A percentile compares a stretch with the other conserved stretches of the same genome.
Evolutionary conservation across 2,329 filamentous ascomycete species (phyloP).

Genomic region (Mycosphaerella sp.): DNA sequence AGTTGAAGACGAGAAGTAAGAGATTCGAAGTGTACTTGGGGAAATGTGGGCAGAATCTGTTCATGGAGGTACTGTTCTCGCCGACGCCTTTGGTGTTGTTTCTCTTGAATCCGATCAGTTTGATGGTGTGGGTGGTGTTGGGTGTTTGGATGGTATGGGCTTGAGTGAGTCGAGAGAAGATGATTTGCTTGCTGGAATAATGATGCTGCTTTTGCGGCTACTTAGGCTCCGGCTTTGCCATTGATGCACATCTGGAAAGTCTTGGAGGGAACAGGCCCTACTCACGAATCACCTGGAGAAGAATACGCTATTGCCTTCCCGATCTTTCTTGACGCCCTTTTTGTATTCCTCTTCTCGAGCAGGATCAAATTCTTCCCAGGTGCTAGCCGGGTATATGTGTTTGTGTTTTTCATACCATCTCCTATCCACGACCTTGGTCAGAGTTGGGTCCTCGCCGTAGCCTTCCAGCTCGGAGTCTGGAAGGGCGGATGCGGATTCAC

Average conservation of each 20-base stretch:
- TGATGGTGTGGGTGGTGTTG: constrained; percentile 25
- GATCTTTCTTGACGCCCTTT: constrained; percentile 70
- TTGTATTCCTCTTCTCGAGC: constrained; percentile 82
- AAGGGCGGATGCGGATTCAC: constrained; percentile 33
- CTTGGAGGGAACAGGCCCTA: too few species aligned
- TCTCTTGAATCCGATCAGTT: constrained; percentile 29
- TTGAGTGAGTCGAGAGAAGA: neutral
- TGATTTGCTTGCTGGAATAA: neutral
- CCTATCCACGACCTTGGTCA: constrained; percentile 92
- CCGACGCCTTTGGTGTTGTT: constrained; percentile 28
- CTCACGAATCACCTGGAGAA: constrained; percentile 20
- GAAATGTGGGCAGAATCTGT: constrained; percentile 29
- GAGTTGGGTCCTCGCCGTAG: constrained; percentile 64
- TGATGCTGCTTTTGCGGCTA: too few species aligned
- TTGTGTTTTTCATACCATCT: constrained; percentile 98
- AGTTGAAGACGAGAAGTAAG: constrained; percentile 24
- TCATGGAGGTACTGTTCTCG: constrained; percentile 31
- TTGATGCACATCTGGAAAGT: too few species aligned
- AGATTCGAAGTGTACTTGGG: constrained; percentile 26
- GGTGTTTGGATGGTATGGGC: constrained; percentile 9
- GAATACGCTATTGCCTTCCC: constrained; percentile 88
- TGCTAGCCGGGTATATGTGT: constrained; percentile 92
- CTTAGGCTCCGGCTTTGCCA: too few species aligned
- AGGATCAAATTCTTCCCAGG: constrained; percentile 93
- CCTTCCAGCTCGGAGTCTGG: constrained; percentile 61